These are phyloP conservation scores for Coemansia sp. DNA, from an alignment of 192 early-diverging fungal genomes.

Conservation along the genomic window DNA sequence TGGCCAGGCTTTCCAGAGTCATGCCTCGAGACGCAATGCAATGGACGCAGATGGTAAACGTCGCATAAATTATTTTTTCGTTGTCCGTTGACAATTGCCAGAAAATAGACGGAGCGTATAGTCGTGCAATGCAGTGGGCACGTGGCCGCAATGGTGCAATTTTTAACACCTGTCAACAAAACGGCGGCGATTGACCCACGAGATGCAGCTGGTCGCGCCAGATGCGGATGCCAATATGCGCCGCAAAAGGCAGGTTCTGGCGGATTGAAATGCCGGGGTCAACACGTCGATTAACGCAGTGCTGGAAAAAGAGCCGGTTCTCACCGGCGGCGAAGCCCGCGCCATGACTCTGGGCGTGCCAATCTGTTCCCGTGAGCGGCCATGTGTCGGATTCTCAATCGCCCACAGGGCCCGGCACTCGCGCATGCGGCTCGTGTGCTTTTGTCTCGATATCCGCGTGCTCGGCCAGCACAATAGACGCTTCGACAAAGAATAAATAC, in stretches of 20 bases:
- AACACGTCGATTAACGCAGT: too few relatives aligned
- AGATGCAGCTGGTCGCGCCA: too few relatives aligned
- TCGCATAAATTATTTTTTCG: background rate
- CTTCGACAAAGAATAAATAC: constrained; percentile 2
- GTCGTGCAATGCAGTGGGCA: background rate
- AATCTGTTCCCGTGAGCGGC: background rate
- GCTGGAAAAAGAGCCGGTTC: too few relatives aligned
- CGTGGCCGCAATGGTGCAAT: constrained; percentile 6
- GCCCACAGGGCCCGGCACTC: background rate
- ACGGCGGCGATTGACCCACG: background rate
- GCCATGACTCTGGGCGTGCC: background rate
- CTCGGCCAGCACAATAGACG: background rate
- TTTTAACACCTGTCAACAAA: background rate
- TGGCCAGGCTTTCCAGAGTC: background rate
- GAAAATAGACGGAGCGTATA: background rate
- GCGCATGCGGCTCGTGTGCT: constrained; percentile 3
- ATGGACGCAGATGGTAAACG: background rate
- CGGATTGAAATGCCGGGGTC: too few relatives aligned
- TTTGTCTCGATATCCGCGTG: constrained; percentile 1
- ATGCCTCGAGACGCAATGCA: background rate
- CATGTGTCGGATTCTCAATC: background rate
- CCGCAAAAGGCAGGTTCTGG: too few relatives aligned
- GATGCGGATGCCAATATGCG: too few relatives aligned
- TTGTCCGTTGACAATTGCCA: background rate
- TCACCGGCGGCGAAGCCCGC: background rate